Base-by-base conservation (phyloP, 179 eudicot genomes). In the Amaranthus tricolor region DNA sequence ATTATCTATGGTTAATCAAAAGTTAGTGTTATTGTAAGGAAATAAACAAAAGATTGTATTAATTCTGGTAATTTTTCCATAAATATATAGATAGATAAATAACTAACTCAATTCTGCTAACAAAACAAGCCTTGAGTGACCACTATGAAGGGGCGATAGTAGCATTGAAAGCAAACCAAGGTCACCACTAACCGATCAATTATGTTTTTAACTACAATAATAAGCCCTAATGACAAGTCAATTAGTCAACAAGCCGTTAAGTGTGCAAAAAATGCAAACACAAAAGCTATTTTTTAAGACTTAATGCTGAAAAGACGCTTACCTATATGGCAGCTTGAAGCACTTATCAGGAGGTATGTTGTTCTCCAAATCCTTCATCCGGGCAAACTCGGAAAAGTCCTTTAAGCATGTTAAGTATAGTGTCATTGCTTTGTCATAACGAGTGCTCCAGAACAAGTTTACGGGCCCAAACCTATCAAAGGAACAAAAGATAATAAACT, bases 401-500 rank as follows among this genome's bases (percentile, higher is more conserved):
- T 93, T 95, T 20, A 95, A 90, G 80, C 97, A 95, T 77, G 96
- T 90, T 73, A 93, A 83, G 92, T 86, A 95, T 82, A 90, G 78
- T 57, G 93, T 89, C 99, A 95, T 95, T 74, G 99, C 99, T 83
- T 90, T 93, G 82, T 90, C 99, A 78, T 95, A 93, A 57, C 99
- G 97, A 65, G 99, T 90, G 85, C 97, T 95, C 99, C 97, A 93
- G 82, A 95, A 93, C 86, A 95, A 79, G 82, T 94, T 94, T 57
- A 92, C 98, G 15, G 98, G 98, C 69, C 98, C 98, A 88, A 90
- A 94, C 86, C 97, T 94, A 75, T 62, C 66, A 21, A 72, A 60
- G n/a, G 52, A 61, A 47, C 31, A 70, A 45, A 10, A 49, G 12
- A 53, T 16, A 63, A 31, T 31, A 31, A 44, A 14, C 47, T 19